Evolutionary conservation across 75 land plant species (phyloP), one percentile per base, ranked within the genome.

Genomic region (Cupressus sempervirens): DNA sequence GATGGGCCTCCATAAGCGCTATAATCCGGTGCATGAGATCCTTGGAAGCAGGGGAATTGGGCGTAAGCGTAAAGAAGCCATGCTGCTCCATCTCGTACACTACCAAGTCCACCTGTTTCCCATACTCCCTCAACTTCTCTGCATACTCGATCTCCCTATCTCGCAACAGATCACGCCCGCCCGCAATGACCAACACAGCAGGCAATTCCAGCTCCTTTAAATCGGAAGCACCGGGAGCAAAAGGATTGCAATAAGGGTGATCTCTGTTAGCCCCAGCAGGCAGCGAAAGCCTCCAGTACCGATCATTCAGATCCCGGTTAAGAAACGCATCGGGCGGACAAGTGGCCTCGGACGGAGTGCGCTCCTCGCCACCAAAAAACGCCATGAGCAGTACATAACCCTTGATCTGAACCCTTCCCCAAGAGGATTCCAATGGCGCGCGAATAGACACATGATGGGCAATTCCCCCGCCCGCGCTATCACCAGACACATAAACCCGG

Each of bases 401-500:
- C 58, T 85, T 76, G 29, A 93, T 84, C 50, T 81, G 45, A 45
- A 93, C 88, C 35, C 92, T 93, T 0, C 43, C 88, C 85, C 86
- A 34, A 76, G 83, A 86, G 11, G 67, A 84, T 56, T 88, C 82
- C 38, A 54, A 77, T 7, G 84, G 88, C 12, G 87, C 93, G 76
- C 88, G 68, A 23, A 90, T 86, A 40, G 91, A 93, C 80, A 94
- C 84, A 76, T 93, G 89, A 70, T 96, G 95, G 7, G 91, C 95
- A 23, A 94, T 92, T 79, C 92, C 93, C 41, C 41, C 77, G 18
- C 98, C 98, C 13, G 96, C 91, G 56, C 95, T 93, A 83, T 96
- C 96, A 3, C 98, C 98, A 3, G 87, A 84, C 13, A 94, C 81
- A 50, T 91, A 95, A 13, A 94, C 94, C n/a, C 85, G 82, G 0